Conservation (phyloP, 2,329 filamentous ascomycete species). For the Calonectria ilicicola region DNA sequence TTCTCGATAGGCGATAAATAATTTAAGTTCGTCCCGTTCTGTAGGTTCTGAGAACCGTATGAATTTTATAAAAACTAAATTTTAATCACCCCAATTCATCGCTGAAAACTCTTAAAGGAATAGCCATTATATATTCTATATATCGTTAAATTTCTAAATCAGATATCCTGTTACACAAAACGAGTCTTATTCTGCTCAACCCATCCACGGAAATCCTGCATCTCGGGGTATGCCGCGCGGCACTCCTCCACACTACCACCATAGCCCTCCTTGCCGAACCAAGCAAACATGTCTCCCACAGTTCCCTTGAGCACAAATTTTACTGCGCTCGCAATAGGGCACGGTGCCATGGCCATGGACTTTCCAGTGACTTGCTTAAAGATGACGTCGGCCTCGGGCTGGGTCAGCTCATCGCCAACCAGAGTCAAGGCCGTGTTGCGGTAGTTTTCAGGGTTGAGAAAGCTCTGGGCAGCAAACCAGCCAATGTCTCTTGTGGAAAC, state of each 20-base stretch:
- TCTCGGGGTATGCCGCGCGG: conserved; percentile 1
- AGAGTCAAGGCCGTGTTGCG: conserved; percentile 19
- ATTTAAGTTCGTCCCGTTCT: too few species aligned
- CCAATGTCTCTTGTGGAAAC: conserved; percentile 56
- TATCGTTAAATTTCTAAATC: too few species aligned
- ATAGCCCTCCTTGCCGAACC: conserved; percentile 32
- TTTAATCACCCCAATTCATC: too few species aligned
- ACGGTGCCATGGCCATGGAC: conserved; percentile 24
- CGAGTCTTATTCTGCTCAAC: conserved; percentile 6
- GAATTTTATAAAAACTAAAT: too few species aligned
- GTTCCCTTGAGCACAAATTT: conserved; percentile 26
- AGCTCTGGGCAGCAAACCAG: conserved; percentile 52
- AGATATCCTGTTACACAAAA: not conserved
- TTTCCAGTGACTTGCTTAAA: conserved; percentile 11
- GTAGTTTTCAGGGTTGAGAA: conserved; percentile 47
- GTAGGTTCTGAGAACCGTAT: too few species aligned
- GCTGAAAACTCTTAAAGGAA: too few species aligned
- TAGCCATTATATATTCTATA: too few species aligned
- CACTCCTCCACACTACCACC: conserved; percentile 27
- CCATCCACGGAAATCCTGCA: conserved; percentile 29
- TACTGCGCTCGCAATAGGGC: conserved; percentile 21
- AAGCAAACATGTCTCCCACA: conserved; percentile 32
- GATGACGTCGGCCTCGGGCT: conserved; percentile 25
- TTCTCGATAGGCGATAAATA: too few species aligned
- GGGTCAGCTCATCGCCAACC: conserved; percentile 31